Conservation (phyloP, 208 protist genomes). For the Crithidia bombi region DNA sequence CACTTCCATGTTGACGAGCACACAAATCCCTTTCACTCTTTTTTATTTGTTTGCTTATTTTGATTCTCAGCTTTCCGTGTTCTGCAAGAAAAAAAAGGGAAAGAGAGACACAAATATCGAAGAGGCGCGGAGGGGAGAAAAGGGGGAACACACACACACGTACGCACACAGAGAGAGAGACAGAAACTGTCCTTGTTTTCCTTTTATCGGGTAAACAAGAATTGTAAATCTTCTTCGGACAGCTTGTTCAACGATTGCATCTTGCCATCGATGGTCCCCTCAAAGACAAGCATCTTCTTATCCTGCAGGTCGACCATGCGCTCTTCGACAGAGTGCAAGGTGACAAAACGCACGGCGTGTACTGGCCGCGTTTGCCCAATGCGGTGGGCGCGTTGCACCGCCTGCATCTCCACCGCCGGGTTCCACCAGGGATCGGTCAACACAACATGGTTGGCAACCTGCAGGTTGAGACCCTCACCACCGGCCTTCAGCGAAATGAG, state of each 20-base stretch:
- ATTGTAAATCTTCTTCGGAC: constrained; percentile 87
- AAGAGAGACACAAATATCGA: no score
- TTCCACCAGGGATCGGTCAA: constrained; percentile 99
- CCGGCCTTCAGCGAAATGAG: constrained; percentile 98
- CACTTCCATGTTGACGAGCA: no score
- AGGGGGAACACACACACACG: no score
- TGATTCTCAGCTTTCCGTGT: no score
- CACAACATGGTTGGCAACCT: constrained; percentile 98
- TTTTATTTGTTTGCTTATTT: no score
- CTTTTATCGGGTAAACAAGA: constrained; percentile 83
- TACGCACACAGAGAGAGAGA: not conserved
- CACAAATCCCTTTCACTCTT: no score
- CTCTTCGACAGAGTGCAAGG: constrained; percentile 90
- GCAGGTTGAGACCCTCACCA: constrained; percentile 98
- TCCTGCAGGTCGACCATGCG: constrained; percentile 93
- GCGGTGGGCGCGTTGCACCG: constrained; percentile 97
- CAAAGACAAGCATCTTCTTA: constrained; percentile 95
- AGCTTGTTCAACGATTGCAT: constrained; percentile 81
- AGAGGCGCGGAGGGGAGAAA: no score
- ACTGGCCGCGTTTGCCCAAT: constrained; percentile 98
- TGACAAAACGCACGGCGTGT: constrained; percentile 96
- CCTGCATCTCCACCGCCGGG: constrained; percentile 98
- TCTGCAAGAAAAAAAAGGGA: no score
- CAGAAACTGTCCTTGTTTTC: not conserved
- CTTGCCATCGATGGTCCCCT: constrained; percentile 93